phyloP scores from a whole-genome alignment of 2,329 filamentous ascomycete species.

The Penicillium sclerotiorum region DNA sequence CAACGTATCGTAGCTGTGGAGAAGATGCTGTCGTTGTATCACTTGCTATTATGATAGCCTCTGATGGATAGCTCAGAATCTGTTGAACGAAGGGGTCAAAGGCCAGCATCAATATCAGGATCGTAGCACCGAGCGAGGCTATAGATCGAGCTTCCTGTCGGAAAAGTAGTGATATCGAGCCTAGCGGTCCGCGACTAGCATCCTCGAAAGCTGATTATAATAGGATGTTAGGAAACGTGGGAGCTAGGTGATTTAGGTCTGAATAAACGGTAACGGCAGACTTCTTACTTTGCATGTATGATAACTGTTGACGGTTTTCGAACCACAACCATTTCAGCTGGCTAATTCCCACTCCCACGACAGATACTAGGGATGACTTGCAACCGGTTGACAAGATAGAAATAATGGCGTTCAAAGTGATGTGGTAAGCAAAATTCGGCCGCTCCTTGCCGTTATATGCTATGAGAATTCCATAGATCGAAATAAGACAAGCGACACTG shows the following conservation, averaged over 20 bases:
- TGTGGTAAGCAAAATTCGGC: neutral
- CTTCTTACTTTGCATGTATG: slow-evolving; percentile 10
- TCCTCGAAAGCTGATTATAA: slow-evolving; percentile 14
- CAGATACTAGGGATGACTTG: slow-evolving; percentile 6
- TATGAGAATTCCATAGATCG: slow-evolving; percentile 1
- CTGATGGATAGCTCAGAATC: slow-evolving; percentile 9
- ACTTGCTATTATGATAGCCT: neutral
- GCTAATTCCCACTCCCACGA: slow-evolving; percentile 12
- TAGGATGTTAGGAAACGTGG: neutral
- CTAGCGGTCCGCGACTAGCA: slow-evolving; percentile 25
- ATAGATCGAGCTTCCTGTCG: slow-evolving; percentile 5
- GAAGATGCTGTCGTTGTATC: neutral
- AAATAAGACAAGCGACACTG: slow-evolving; percentile 5
- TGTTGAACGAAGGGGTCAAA: slow-evolving; percentile 29
- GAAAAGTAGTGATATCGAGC: slow-evolving; percentile 12
- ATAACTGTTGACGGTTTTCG: slow-evolving; percentile 7
- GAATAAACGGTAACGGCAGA: neutral
- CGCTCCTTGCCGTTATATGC: slow-evolving; percentile 1
- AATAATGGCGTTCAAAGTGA: slow-evolving; percentile 12
- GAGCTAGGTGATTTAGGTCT: too few relatives aligned
- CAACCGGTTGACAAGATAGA: slow-evolving; percentile 7
- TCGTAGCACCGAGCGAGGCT: slow-evolving; percentile 14
- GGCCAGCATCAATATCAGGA: slow-evolving; percentile 20
- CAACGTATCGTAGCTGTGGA: neutral
- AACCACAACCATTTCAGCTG: slow-evolving; percentile 29